A percentile compares a stretch with the other conserved stretches of the same genome.
phyloP scores from a whole-genome alignment of 768 basidiomycete genomes.

The Lepiota venenata region DNA sequence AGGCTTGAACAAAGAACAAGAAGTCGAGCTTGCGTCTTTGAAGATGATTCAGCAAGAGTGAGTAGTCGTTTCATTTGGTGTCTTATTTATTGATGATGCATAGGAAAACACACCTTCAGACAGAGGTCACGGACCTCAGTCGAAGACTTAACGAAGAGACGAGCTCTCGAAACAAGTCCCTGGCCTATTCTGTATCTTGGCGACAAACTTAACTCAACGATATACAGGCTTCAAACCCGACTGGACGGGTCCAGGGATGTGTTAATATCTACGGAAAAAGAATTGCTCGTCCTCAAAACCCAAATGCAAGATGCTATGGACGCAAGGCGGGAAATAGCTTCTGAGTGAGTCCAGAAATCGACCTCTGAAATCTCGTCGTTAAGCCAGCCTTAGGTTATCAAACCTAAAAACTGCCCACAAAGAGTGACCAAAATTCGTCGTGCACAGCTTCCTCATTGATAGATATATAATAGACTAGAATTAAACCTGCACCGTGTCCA shows the following conservation, averaged over 20 bases:
- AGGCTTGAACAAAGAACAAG: conserved; percentile 8
- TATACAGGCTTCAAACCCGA: neutral
- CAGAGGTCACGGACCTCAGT: conserved; percentile 1
- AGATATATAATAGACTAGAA: neutral
- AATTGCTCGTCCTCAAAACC: neutral
- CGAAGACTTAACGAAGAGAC: neutral
- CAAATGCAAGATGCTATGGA: conserved; percentile 4
- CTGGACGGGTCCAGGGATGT: conserved; percentile 1
- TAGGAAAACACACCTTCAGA: conserved; percentile 1
- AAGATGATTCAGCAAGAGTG: conserved; percentile 20
- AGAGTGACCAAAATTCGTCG: neutral
- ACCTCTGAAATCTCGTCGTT: neutral
- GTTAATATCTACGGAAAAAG: conserved; percentile 5
- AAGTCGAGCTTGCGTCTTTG: conserved; percentile 14
- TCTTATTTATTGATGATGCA: neutral
- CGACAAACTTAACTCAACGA: neutral
- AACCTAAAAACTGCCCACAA: neutral
- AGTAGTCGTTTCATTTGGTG: neutral
- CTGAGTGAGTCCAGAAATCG: neutral
- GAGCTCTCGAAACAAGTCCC: conserved; percentile 1
- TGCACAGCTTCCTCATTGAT: neutral
- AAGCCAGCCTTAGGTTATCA: neutral
- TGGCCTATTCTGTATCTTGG: neutral
- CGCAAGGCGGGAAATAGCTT: neutral
- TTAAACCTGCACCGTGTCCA: neutral